Conservation (phyloP, 1,284 basidiomycete genomes). For the Filobasidium uniguttulatum region DNA sequence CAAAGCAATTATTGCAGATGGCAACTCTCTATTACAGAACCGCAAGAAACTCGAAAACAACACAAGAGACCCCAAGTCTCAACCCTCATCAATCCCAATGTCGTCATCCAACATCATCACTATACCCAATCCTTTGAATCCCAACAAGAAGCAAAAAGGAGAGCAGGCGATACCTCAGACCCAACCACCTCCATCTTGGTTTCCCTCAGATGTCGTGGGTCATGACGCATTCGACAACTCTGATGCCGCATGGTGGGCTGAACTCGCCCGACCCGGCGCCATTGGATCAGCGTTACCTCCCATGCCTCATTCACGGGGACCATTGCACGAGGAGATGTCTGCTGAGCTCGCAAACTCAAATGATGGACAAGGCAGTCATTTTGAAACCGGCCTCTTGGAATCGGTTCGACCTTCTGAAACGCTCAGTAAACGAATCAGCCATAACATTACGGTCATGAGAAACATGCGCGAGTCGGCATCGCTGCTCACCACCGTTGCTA, state of each 20-base stretch:
- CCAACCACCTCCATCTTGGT: neutral
- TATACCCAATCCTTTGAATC: too few relatives aligned
- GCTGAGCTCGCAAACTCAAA: neutral
- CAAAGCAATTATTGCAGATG: neutral
- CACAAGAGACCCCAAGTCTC: too few relatives aligned
- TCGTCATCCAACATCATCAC: too few relatives aligned
- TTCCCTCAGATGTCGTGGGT: neutral
- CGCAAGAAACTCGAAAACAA: neutral
- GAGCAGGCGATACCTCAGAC: too few relatives aligned
- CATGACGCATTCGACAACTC: neutral
- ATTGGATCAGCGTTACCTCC: neutral
- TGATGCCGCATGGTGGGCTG: neutral
- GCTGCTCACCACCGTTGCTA: neutral
- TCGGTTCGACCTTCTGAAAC: neutral
- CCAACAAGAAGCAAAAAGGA: neutral
- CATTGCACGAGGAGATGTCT: neutral
- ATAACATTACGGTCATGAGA: constrained; percentile 2
- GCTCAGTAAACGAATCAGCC: constrained; percentile 3
- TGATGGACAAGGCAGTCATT: neutral
- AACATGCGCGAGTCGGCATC: constrained; percentile 2
- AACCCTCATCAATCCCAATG: too few relatives aligned
- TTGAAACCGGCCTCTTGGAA: neutral
- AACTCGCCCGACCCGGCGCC: neutral
- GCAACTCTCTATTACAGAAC: neutral
- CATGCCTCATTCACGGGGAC: neutral